These are phyloP conservation scores for Schizothecium vesticola DNA, from an alignment of 495 filamentous ascomycete genomes.

Conservation along the genomic window DNA sequence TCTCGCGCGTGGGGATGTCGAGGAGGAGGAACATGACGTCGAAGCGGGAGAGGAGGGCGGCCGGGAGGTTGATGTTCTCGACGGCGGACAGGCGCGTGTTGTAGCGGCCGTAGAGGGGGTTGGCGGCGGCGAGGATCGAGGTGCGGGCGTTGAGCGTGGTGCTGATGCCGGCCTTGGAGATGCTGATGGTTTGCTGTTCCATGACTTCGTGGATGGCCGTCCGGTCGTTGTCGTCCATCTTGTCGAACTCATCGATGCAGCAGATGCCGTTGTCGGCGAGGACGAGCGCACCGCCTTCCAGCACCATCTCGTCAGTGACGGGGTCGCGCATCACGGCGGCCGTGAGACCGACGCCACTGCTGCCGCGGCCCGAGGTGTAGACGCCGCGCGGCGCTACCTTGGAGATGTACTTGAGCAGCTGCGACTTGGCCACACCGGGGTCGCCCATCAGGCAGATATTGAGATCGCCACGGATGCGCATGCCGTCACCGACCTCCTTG, in stretches of 20 bases:
- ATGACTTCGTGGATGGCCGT: conserved; percentile 99
- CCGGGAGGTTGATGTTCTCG: conserved; percentile 97
- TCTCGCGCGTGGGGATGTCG: conserved; percentile 81
- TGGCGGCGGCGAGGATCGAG: conserved; percentile 95
- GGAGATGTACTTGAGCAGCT: conserved; percentile 94
- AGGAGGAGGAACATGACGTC: conserved; percentile 95
- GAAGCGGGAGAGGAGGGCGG: conserved; percentile 91
- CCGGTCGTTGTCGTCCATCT: conserved; percentile 96
- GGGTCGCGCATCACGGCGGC: conserved; percentile 98
- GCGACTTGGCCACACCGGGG: conserved; percentile 97
- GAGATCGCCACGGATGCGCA: conserved; percentile 97
- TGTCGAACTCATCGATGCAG: conserved; percentile 99
- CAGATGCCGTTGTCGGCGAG: conserved; percentile 97
- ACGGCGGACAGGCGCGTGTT: conserved; percentile 95
- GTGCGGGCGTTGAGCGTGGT: conserved; percentile 95
- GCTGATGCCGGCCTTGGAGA: conserved; percentile 95
- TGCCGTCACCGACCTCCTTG: conserved; percentile 95
- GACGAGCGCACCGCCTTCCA: conserved; percentile 93
- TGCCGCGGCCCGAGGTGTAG: conserved; percentile 94
- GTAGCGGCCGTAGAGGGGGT: conserved; percentile 95
- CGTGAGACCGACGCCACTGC: conserved; percentile 93
- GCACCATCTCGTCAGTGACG: conserved; percentile 97
- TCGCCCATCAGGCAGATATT: conserved; percentile 99
- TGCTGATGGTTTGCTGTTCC: conserved; percentile 99
- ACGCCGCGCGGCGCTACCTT: conserved; percentile 97